Evolutionary conservation across 2,329 filamentous ascomycete genomes (phyloP).

Genomic region (Helicocarpus griseus): DNA sequence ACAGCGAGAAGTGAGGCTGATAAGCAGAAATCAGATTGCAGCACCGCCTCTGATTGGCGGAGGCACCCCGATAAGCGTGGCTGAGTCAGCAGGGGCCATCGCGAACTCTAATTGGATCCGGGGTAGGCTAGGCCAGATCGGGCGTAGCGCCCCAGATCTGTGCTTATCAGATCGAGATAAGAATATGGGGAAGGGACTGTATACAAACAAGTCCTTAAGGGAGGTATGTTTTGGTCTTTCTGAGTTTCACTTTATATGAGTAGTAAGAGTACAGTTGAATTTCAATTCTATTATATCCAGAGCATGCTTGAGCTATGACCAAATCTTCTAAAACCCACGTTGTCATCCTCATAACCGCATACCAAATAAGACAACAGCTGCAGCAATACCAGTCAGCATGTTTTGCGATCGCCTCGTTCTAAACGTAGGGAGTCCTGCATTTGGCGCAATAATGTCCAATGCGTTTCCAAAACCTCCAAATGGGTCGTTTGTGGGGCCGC

Average conservation of each 20-base stretch:
- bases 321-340: too few species aligned
- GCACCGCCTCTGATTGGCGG: not conserved
- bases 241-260: too few species aligned
- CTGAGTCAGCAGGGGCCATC: not conserved
- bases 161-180: not conserved
- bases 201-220: not conserved
- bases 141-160: not conserved
- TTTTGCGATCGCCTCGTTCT: not conserved
- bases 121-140: not conserved
- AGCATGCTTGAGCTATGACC: too few species aligned
- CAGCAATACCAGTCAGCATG: not conserved
- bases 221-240: too few species aligned
- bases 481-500: not conserved
- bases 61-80: not conserved
- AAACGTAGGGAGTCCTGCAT: not conserved
- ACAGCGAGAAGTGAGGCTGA: not conserved
- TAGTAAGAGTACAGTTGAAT: too few species aligned
- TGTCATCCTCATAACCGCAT: not conserved
- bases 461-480: constrained; percentile 5
- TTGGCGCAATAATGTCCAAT: constrained; percentile 3
- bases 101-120: not conserved
- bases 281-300: too few species aligned
- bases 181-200: not conserved
- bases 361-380: not conserved
- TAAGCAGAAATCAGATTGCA: not conserved